Conservation (phyloP, 352 stramenopile genomes). For the Hyaloperonospora arabidopsidis region DNA sequence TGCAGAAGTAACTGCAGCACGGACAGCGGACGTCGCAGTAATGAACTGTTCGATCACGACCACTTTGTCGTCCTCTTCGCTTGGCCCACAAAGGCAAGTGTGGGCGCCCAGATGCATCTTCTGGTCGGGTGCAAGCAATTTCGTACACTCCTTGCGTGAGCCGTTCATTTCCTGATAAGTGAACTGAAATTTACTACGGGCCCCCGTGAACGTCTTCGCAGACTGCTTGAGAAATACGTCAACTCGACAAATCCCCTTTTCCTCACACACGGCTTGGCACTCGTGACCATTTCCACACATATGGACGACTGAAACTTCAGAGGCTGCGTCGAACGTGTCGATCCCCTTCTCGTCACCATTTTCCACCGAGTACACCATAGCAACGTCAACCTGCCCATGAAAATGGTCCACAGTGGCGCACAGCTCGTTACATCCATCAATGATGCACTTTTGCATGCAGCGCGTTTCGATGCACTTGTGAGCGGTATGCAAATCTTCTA, state of each 20-base stretch:
- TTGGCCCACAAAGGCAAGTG: constrained; percentile 31
- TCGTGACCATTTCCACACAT: constrained; percentile 51
- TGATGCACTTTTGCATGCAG: constrained; percentile 52
- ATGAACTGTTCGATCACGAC: constrained; percentile 29
- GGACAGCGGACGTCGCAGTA: constrained; percentile 65
- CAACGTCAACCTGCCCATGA: constrained; percentile 42
- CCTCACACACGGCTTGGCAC: constrained; percentile 45
- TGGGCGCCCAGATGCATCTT: constrained; percentile 41
- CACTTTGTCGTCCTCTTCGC: constrained; percentile 4
- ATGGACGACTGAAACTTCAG: constrained; percentile 40
- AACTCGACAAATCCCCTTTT: constrained; percentile 57
- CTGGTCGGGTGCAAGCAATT: constrained; percentile 32
- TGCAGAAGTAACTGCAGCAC: constrained; percentile 73
- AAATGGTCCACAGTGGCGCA: constrained; percentile 59
- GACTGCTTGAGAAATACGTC: constrained; percentile 66
- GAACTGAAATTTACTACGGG: constrained; percentile 56
- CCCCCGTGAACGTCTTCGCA: constrained; percentile 54
- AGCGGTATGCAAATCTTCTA: constrained; percentile 38
- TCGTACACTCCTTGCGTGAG: constrained; percentile 49
- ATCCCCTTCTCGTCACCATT: constrained; percentile 29
- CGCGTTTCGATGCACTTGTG: constrained; percentile 59
- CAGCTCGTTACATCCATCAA: constrained; percentile 46
- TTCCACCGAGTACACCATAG: constrained; percentile 44
- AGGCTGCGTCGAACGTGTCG: constrained; percentile 34
- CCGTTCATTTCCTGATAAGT: constrained; percentile 80